Base-by-base conservation (phyloP, 768 basidiomycete genomes). In the Calocybe indica region DNA sequence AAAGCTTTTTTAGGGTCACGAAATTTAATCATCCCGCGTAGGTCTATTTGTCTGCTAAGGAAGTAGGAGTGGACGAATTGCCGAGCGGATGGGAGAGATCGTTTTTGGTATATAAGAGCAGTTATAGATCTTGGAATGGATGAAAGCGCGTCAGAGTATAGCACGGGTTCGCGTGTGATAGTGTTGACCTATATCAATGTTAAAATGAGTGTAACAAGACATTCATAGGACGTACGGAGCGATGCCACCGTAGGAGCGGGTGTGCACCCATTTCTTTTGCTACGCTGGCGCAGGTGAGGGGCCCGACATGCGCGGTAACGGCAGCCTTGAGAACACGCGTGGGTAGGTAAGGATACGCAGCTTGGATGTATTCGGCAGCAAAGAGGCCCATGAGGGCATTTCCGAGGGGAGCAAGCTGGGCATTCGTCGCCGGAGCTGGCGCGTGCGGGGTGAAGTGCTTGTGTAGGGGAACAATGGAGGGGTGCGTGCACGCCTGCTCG, bases 361-460 rank as follows among this genome's bases (percentile, higher is more conserved):
- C 73, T 47, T 87, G 76, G 36, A 96, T 68, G 61, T 85, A 82
- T 67, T 98, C 94, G 2, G 89, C 68, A 7, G 91, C 87, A 62
- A 96, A 93, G 30, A 96, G 74, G 46, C 94, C 94, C 69, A 96
- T 79, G 48, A 96, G 75, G 0, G 88, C 75, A 70, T 96, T 96
- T 36, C 93, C 94, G 10, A 94, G 67, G 0, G 76, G 64, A 3
- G 85, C 75, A 10, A 95, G 78, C 43, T 87, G 78, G 7, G 74
- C 83, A 68, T 98, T 98, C 38, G 83, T 83, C 29, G 70, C 61
- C 34, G 82, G 81, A 12, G 62, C 56, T 22, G 76, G 70, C 36
- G 75, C 71, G 53, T 75, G 59, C 10, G 85, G 82, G 57, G 77
- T 70, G 54, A 83, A 75, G 52, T 76, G 72, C 47, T 74, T 64